Conservation (phyloP, 441 rosid genomes). For the Geranium incanum region DNA sequence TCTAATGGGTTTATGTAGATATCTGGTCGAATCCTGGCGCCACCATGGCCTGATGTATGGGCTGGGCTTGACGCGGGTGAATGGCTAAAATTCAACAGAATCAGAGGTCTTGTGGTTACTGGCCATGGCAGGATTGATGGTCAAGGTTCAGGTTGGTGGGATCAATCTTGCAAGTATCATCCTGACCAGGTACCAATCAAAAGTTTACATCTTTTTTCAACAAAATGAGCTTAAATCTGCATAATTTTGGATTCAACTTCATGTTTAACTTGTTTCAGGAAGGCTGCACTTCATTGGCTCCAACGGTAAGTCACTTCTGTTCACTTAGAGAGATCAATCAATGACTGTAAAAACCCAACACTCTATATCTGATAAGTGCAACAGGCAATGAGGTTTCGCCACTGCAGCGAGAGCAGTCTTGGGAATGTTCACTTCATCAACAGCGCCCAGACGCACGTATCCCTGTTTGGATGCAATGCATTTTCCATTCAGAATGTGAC, state of each 20-base stretch:
- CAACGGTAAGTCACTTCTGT: constrained; percentile 28
- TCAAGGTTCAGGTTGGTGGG: constrained; percentile 35
- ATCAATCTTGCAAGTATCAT: constrained; percentile 34
- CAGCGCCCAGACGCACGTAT: constrained; percentile 42
- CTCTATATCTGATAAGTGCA: not conserved
- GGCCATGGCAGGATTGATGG: constrained; percentile 32
- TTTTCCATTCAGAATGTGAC: constrained; percentile 21
- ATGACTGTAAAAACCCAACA: not conserved
- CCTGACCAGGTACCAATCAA: constrained; percentile 24
- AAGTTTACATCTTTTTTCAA: not conserved
- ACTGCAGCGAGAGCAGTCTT: constrained; percentile 22
- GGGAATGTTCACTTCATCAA: constrained; percentile 25
- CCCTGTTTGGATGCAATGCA: constrained; percentile 22
- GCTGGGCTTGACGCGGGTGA: not conserved
- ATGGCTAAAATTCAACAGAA: constrained; percentile 23
- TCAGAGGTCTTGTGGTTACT: constrained; percentile 19
- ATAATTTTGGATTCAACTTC: not conserved
- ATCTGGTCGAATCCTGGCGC: constrained; percentile 26
- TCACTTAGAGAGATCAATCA: not conserved
- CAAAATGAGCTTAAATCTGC: no score
- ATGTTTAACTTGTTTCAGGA: constrained; percentile 16
- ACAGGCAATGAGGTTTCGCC: constrained; percentile 35
- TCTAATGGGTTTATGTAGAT: constrained; percentile 15
- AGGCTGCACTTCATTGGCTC: constrained; percentile 35
- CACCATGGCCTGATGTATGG: constrained; percentile 27